These are phyloP conservation scores for Pythium utonaiense DNA, from an alignment of 352 stramenopile genomes.

Conservation along the genomic window DNA sequence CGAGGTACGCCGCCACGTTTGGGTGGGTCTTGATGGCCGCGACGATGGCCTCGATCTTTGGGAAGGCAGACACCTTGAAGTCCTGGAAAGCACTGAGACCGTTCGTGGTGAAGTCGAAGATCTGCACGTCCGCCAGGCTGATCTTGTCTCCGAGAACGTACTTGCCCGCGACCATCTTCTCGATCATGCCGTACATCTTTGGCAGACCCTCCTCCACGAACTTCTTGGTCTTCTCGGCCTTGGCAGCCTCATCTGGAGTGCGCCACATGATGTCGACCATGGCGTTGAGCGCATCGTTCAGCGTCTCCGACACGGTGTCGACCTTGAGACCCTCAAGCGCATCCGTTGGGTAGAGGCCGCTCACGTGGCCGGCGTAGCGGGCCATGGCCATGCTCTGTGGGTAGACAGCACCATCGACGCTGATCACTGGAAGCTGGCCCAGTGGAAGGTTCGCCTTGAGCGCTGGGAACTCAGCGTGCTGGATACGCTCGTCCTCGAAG, in stretches of 20 bases:
- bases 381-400: slow-evolving; percentile 57
- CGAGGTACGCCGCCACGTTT: slow-evolving; percentile 31
- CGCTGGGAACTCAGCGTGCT: slow-evolving; percentile 21
- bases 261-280: slow-evolving; percentile 32
- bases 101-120: slow-evolving; percentile 45
- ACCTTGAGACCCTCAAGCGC: slow-evolving; percentile 33
- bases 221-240: slow-evolving; percentile 35
- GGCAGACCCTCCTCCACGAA: slow-evolving; percentile 30
- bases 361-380: slow-evolving; percentile 46
- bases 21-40: slow-evolving; percentile 31
- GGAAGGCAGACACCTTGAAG: slow-evolving; percentile 29
- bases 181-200: slow-evolving; percentile 27
- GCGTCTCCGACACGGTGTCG: slow-evolving; percentile 39
- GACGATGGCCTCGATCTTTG: slow-evolving; percentile 36
- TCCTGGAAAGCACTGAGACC: slow-evolving; percentile 5
- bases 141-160: slow-evolving; percentile 38
- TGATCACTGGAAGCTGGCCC: slow-evolving; percentile 45
- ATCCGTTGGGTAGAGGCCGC: slow-evolving; percentile 45
- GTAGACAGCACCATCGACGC: slow-evolving; percentile 44
- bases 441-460: slow-evolving; percentile 43
- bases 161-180: slow-evolving; percentile 28
- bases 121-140: slow-evolving; percentile 35
- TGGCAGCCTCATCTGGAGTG: slow-evolving; percentile 29
- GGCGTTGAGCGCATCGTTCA: slow-evolving; percentile 26
- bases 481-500: slow-evolving; percentile 51